Conservation (phyloP, 495 filamentous ascomycete genomes). For the Aspergillus sclerotioniger region DNA sequence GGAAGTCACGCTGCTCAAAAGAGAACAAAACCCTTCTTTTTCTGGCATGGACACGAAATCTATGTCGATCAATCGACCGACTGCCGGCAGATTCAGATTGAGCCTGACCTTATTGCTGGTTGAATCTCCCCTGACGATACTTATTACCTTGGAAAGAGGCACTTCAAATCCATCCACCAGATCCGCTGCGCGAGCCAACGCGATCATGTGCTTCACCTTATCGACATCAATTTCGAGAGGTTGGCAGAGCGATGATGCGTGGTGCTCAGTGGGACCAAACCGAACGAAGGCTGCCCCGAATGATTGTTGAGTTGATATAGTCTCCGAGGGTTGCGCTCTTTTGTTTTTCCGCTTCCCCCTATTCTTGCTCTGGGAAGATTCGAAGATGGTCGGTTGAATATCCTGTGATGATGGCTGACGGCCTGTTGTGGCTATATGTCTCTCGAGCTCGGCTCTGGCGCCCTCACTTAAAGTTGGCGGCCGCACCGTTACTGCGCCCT, state of each 20-base stretch:
- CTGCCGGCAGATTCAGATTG: slow-evolving; percentile 21
- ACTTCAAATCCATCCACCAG: slow-evolving; percentile 9
- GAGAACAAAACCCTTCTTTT: slow-evolving; percentile 19
- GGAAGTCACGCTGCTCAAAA: slow-evolving; percentile 17
- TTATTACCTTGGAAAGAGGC: slow-evolving; percentile 22
- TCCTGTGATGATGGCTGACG: slow-evolving; percentile 31
- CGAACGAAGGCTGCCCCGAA: slow-evolving; percentile 21
- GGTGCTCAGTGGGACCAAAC: slow-evolving; percentile 22
- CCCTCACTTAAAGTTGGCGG: slow-evolving; percentile 13
- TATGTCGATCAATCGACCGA: slow-evolving; percentile 33
- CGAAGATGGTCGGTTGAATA: slow-evolving; percentile 33
- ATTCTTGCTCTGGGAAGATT: slow-evolving; percentile 10
- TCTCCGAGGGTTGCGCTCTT: slow-evolving; percentile 3
- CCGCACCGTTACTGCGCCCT: slow-evolving; percentile 36
- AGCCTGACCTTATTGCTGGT: slow-evolving; percentile 37
- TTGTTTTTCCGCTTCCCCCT: slow-evolving; percentile 19
- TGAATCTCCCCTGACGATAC: slow-evolving; percentile 19
- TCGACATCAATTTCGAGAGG: slow-evolving; percentile 17
- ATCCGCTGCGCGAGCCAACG: not conserved
- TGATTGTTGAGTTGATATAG: not conserved
- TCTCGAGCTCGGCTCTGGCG: slow-evolving; percentile 8
- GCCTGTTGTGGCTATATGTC: not conserved
- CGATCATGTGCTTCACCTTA: slow-evolving; percentile 9
- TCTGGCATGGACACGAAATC: slow-evolving; percentile 28
- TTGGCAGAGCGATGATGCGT: slow-evolving; percentile 4